Evolutionary conservation across 768 basidiomycete species (phyloP), one percentile per base, ranked within the genome.

Genomic region (Boletus barrowsii): DNA sequence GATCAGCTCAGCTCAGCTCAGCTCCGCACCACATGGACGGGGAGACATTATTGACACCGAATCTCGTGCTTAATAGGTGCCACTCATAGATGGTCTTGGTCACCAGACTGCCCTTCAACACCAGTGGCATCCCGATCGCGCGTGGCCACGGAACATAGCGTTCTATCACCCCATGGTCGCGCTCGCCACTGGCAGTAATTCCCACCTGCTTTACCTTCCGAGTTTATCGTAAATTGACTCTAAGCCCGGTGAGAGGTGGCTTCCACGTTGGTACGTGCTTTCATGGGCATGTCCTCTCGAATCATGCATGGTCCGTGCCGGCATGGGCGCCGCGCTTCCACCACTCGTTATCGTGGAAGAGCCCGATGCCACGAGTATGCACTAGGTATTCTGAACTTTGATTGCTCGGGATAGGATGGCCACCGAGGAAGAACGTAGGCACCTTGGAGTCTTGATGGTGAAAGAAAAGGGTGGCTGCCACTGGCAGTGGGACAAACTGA

Each of bases 191-290:
- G 22, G 22, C 22, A 29, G 26, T 8, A 9, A 29, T 29, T 35
- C 13, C 33, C 33, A 35, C 10, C 11, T 35, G 62, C 37, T 33
- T 61, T 20, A 20, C 49, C n/a, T 37, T 55, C 47, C 40, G 18
- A 10, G 53, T 60, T 7, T 46, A 24, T 20, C 59, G 59, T 3
- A 42, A 49, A 32, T 35, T 56, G 13, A 46, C 30, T 5, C 13
- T 14, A 3, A 2, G 33, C 10, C 26, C 33, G 33, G 33, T 56
- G 22, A 15, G 24, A 4, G 15, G 36, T 26, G 43, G 57, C 17
- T 53, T 59, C 40, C 51, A 59, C 22, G 47, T 54, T 33, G 22
- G 49, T 1, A 61, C 50, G 22, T 32, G 20, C 22, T 56, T 61
- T 8, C 35, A 49, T 13, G 42, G 41, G 13, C 17, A 24, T 1